Conservation (phyloP, 2,329 filamentous ascomycete genomes). For the Penicillium decumbens region DNA sequence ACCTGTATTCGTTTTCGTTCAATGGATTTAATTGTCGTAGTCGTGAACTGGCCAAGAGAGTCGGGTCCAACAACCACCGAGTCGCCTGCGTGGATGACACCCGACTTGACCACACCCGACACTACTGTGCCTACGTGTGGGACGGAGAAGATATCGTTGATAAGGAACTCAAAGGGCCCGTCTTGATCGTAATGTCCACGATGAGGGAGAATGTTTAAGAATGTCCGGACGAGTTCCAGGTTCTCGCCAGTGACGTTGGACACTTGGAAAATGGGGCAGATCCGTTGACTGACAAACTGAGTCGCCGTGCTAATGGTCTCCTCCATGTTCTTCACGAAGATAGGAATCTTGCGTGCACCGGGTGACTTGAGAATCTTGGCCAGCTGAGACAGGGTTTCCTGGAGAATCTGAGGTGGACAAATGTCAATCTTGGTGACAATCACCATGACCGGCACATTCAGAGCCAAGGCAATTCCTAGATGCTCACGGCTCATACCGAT, state of each 20-base stretch:
- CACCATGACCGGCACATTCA: constrained; percentile 97
- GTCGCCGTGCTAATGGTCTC: constrained; percentile 93
- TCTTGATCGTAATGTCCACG: constrained; percentile 87
- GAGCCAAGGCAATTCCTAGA: constrained; percentile 83
- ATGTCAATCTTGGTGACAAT: constrained; percentile 98
- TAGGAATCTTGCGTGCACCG: constrained; percentile 88
- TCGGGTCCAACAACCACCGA: constrained; percentile 84
- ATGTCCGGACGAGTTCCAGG: constrained; percentile 82
- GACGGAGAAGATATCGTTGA: constrained; percentile 97
- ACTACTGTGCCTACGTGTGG: constrained; percentile 96
- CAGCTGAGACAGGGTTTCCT: constrained; percentile 88
- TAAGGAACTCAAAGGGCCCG: constrained; percentile 86
- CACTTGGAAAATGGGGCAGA: constrained; percentile 96
- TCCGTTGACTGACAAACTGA: constrained; percentile 90
- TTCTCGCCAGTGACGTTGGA: constrained; percentile 95
- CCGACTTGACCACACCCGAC: constrained; percentile 83
- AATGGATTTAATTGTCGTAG: constrained; percentile 83
- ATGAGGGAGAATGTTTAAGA: constrained; percentile 91
- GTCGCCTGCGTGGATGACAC: constrained; percentile 86
- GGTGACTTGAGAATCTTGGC: constrained; percentile 91
- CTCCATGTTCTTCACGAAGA: constrained; percentile 87
- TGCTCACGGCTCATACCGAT: constrained; percentile 99
- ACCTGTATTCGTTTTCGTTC: constrained; percentile 90
- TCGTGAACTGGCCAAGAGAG: constrained; percentile 79
- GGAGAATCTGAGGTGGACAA: constrained; percentile 88